Evolutionary conservation across 768 basidiomycete genomes (phyloP), one percentile per base, ranked within the genome.

Genomic region (Mycena indigotica): DNA sequence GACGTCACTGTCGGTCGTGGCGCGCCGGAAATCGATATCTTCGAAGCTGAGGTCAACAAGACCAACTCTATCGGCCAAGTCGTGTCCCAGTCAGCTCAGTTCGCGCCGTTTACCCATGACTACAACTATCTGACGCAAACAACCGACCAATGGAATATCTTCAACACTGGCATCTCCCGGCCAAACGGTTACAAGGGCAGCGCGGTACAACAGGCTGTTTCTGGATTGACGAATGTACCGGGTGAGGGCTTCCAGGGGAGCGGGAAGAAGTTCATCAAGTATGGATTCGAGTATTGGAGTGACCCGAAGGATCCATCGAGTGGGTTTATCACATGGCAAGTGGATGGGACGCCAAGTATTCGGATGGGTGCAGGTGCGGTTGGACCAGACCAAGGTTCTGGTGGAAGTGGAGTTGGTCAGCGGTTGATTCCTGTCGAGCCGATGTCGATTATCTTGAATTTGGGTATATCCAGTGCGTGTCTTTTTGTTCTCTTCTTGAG

Each of bases 21-120:
- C 3, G 84, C 88, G 0, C 91, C 91, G 3, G 90, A 94, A 71
- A 91, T 94, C 66, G 91, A 93, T 69, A 78, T 93, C 56, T 78
- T 93, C 57, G 91, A 94, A 71, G 88, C 86, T 0, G 86, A 90
- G 67, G 79, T 78, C 66, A 82, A 86, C 75, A 87, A 88, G 58
- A 66, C 68, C 45, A 53, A 61, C 55, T 55, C 59, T 13, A 44
- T 63, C 1, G 88, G 81, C 21, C 82, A 81, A 56, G 80, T 82
- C 50, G 85, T 85, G 6, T 91, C 88, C n/a, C 90, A 91, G 72
- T 84, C 82, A 2, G 84, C 81, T 21, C 91, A 91, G 69, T 85
- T 89, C 60, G 89, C 88, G 25, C 80, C 80, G 1, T 81, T 80
- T 66, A 65, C 72, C 28, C 74, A 75, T 45, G 77, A 80, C 60